Percentiles rank a stretch among this genome's conserved stretches.
These are phyloP conservation scores for Oryza longistaminata DNA, from an alignment of 176 grass and related monocot genomes.

Conservation along the genomic window DNA sequence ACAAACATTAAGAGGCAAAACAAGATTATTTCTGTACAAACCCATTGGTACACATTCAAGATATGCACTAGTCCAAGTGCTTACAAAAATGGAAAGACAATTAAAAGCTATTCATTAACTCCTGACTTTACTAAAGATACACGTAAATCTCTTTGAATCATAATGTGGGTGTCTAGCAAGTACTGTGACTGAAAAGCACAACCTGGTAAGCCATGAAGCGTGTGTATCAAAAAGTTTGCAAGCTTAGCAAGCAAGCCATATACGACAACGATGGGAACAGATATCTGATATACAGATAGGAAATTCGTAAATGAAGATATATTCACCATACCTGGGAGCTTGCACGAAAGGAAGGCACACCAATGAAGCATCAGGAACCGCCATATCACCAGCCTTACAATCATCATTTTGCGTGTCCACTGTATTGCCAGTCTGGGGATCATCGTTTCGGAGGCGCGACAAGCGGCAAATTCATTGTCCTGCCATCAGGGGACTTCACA, in stretches of 20 bases:
- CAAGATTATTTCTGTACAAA: neutral
- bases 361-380: slow-evolving; percentile 55
- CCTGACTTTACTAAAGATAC: neutral
- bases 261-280: neutral
- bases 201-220: neutral
- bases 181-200: neutral
- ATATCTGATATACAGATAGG: neutral
- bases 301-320: neutral
- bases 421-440: neutral
- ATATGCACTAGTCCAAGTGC: neutral
- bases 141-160: neutral
- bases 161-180: neutral
- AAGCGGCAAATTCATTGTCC: slow-evolving; percentile 53
- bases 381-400: neutral
- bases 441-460: neutral
- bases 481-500: slow-evolving; percentile 43
- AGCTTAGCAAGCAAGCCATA: too few species aligned
- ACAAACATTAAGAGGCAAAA: neutral
- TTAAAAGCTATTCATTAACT: neutral
- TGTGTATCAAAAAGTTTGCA: neutral
- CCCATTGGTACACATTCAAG: neutral
- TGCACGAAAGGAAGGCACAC: slow-evolving; percentile 90
- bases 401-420: neutral
- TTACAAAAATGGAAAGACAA: neutral
- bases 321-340: slow-evolving; percentile 67